phyloP scores from a whole-genome alignment of 1,284 basidiomycete species.

The Ceratobasidium sp. region DNA sequence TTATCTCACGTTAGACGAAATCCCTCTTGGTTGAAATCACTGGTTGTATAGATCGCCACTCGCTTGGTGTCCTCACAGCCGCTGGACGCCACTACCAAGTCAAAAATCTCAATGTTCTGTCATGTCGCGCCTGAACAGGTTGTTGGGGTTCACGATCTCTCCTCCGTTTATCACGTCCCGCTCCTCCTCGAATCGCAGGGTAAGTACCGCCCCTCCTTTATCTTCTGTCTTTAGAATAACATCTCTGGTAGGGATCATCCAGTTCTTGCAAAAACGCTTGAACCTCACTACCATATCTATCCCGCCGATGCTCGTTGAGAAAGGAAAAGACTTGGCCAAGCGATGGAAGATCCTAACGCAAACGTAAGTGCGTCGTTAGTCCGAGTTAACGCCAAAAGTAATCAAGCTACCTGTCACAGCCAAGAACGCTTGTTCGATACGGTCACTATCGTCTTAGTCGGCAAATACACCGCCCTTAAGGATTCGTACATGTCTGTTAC shows the following conservation, averaged over 20 bases:
- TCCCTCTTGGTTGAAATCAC: not conserved
- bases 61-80: conserved; percentile 75
- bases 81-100: conserved; percentile 83
- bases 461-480: conserved; percentile 96
- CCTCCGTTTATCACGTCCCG: conserved; percentile 97
- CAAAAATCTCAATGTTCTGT: conserved; percentile 99
- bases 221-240: no score
- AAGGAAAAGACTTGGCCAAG: conserved; percentile 69
- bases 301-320: conserved; percentile 62
- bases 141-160: conserved; percentile 94
- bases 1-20: not conserved
- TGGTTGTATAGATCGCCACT: conserved; percentile 81
- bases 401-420: conserved; percentile 51
- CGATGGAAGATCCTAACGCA: conserved; percentile 88
- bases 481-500: conserved; percentile 99
- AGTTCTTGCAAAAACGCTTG: conserved; percentile 83
- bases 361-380: no score
- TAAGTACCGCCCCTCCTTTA: no score
- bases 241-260: conserved; percentile 64
- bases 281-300: conserved; percentile 70
- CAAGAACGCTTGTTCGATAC: conserved; percentile 93
- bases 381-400: not conserved
- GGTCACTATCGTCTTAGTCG: conserved; percentile 91
- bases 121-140: conserved; percentile 95
- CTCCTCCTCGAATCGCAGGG: conserved; percentile 89